Conservation (phyloP, 345 rosid genomes). For the Gossypium longicalyx region DNA sequence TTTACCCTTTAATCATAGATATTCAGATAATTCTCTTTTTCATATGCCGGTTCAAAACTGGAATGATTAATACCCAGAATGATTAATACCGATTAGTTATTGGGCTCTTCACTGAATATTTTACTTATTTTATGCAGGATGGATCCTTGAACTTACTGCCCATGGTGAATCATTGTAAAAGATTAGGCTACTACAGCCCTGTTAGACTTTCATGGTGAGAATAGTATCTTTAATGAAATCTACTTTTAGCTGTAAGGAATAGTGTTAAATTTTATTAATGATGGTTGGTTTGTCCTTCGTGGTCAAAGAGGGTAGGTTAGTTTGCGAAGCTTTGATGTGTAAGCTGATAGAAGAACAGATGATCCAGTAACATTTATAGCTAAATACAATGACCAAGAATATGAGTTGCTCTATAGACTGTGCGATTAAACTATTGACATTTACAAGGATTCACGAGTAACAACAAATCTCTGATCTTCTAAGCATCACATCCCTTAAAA, state of each 20-base stretch:
- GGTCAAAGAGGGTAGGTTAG: neutral
- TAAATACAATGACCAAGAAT: neutral
- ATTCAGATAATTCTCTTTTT: neutral
- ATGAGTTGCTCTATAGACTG: neutral
- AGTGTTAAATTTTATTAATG: too few species aligned
- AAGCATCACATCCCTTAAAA: neutral
- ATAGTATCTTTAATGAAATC: neutral
- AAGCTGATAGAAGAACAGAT: neutral
- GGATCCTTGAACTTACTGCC: neutral
- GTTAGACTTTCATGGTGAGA: neutral
- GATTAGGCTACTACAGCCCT: neutral
- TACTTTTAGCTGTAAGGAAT: neutral
- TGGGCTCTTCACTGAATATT: neutral
- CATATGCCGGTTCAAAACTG: neutral
- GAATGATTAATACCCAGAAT: neutral
- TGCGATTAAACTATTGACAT: slow-evolving; percentile 14
- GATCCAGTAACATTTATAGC: neutral
- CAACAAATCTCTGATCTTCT: slow-evolving; percentile 9
- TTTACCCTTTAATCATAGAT: neutral
- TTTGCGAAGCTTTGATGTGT: neutral
- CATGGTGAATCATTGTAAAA: neutral
- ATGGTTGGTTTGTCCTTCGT: neutral
- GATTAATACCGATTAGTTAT: neutral
- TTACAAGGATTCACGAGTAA: slow-evolving; percentile 24
- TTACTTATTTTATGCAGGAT: neutral